phyloP scores from a whole-genome alignment of 1,139 yeast genomes.

The Nakaseomyces kungkrabaensis region DNA sequence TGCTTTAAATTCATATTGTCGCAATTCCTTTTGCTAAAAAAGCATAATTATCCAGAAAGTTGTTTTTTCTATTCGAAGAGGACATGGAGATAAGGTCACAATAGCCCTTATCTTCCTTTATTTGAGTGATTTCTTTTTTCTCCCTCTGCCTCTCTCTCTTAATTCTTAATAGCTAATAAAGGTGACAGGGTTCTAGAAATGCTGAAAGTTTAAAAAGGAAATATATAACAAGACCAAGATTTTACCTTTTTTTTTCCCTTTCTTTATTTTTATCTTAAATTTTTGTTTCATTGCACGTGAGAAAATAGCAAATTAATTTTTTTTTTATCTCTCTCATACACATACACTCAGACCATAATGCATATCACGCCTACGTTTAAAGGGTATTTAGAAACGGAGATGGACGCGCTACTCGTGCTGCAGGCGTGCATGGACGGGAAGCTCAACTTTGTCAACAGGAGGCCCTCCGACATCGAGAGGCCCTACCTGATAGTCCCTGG shows the following conservation, averaged over 20 bases:
- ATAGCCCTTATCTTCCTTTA: neutral
- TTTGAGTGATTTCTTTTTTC: too few relatives aligned
- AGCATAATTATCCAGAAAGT: neutral
- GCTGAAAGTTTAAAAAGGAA: too few relatives aligned
- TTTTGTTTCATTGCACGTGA: neutral
- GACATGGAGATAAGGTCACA: neutral
- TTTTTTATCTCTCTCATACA: too few relatives aligned
- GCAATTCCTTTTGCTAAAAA: too few relatives aligned
- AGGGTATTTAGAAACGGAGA: constrained; percentile 74
- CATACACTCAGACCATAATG: constrained; percentile 11
- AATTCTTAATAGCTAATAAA: neutral
- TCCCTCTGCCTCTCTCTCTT: too few relatives aligned
- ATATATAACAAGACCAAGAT: too few relatives aligned
- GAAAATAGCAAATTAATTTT: neutral
- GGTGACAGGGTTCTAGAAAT: too few relatives aligned
- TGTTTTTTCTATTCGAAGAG: neutral
- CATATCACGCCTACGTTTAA: constrained; percentile 49
- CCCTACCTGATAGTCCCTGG: constrained; percentile 60
- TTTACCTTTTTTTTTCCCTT: too few relatives aligned
- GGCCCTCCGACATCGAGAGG: constrained; percentile 80
- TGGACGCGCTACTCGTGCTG: constrained; percentile 73
- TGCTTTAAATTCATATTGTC: too few relatives aligned
- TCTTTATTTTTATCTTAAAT: neutral
- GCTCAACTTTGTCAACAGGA: constrained; percentile 56
- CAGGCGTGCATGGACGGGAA: constrained; percentile 63